Conservation (phyloP, 2,329 filamentous ascomycete genomes). For the Plenodomus lindquistii region DNA sequence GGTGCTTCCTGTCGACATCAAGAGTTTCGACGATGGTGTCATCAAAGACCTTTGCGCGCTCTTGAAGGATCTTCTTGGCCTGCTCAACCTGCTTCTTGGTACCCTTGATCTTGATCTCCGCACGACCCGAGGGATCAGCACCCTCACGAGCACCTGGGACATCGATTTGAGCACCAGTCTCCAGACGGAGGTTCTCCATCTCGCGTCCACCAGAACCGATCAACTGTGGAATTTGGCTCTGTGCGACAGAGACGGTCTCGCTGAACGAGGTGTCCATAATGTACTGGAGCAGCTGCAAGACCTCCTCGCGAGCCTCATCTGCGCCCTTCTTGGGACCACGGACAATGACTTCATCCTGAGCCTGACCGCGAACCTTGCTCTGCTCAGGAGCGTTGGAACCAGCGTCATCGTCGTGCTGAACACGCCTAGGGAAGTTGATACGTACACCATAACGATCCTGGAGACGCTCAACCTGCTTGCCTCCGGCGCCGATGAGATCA, state of each 20-base stretch:
- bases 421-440: slow-evolving; percentile 87
- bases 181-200: slow-evolving; percentile 85
- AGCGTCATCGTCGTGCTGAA: slow-evolving; percentile 69
- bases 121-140: slow-evolving; percentile 65
- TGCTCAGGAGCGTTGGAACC: slow-evolving; percentile 63
- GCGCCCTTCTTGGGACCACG: slow-evolving; percentile 92
- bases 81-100: slow-evolving; percentile 89
- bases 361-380: slow-evolving; percentile 70
- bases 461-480: slow-evolving; percentile 85
- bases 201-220: slow-evolving; percentile 89
- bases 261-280: slow-evolving; percentile 84
- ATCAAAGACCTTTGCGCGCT: slow-evolving; percentile 85
- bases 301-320: slow-evolving; percentile 88
- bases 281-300: slow-evolving; percentile 86
- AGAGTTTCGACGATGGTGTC: slow-evolving; percentile 83
- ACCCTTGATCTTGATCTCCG: slow-evolving; percentile 89
- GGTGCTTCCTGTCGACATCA: slow-evolving; percentile 92
- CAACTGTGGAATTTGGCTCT: slow-evolving; percentile 88
- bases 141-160: slow-evolving; percentile 80
- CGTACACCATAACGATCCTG: slow-evolving; percentile 92
- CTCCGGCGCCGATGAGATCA: slow-evolving; percentile 87
- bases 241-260: slow-evolving; percentile 80
- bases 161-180: slow-evolving; percentile 87
- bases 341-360: slow-evolving; percentile 84
- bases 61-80: slow-evolving; percentile 86